Evolutionary conservation across 352 stramenopile genomes (phyloP).

Genomic region (Globisporangium viniferum): DNA sequence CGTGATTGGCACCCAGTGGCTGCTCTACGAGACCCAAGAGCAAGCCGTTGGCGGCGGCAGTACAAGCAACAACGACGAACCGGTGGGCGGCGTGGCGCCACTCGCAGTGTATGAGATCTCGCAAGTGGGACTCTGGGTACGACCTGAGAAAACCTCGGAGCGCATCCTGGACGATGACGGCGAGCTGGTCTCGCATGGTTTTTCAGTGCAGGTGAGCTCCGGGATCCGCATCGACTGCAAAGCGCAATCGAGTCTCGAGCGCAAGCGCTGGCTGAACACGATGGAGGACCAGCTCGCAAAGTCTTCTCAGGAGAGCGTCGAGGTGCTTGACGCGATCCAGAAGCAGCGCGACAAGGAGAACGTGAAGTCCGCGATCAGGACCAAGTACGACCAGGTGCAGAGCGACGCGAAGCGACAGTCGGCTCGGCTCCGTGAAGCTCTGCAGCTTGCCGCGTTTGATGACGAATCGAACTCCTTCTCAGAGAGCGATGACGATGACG

Average conservation of each 20-base stretch:
- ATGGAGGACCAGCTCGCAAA: constrained; percentile 50
- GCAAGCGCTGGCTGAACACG: constrained; percentile 67
- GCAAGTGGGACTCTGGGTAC: constrained; percentile 20
- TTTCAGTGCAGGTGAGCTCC: constrained; percentile 26
- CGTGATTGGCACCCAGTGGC: constrained; percentile 62
- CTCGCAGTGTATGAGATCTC: constrained; percentile 60
- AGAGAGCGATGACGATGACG: constrained; percentile 14
- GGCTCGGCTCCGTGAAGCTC: constrained; percentile 38
- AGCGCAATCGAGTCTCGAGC: constrained; percentile 56
- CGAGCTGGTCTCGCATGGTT: constrained; percentile 22
- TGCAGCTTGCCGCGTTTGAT: constrained; percentile 29
- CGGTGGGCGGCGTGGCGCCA: constrained; percentile 18
- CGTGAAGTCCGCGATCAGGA: constrained; percentile 41
- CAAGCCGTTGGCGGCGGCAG: constrained; percentile 31
- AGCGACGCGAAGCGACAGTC: constrained; percentile 51
- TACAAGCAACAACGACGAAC: constrained; percentile 9
- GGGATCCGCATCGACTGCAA: constrained; percentile 45
- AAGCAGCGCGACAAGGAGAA: constrained; percentile 36
- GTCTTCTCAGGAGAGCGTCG: constrained; percentile 27
- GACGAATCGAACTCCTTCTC: constrained; percentile 15
- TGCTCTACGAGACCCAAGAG: constrained; percentile 67
- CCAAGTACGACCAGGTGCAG: constrained; percentile 47
- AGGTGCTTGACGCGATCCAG: constrained; percentile 35
- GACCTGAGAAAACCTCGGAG: not conserved
- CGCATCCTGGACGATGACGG: constrained; percentile 12